phyloP scores from a whole-genome alignment of 164 flowering plant genomes.

The Saururus chinensis region DNA sequence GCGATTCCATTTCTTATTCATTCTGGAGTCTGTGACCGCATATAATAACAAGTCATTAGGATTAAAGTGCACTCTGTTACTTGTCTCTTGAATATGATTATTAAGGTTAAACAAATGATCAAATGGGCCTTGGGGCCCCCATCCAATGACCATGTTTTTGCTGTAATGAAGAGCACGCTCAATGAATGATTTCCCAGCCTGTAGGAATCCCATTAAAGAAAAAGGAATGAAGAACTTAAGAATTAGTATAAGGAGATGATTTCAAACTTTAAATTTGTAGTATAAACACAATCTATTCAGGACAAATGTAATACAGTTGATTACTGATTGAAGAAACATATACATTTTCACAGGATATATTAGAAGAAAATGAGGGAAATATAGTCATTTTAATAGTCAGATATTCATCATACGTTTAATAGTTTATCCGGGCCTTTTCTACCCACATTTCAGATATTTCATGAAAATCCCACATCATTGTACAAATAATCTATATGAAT shows the following conservation, averaged over 20 bases:
- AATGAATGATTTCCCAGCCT: constrained; percentile 77
- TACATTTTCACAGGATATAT: too few relatives aligned
- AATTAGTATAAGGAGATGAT: background rate
- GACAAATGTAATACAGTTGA: too few relatives aligned
- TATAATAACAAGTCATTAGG: constrained; percentile 63
- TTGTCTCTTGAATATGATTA: constrained; percentile 9
- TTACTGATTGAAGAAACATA: too few relatives aligned
- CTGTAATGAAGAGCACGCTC: constrained; percentile 72
- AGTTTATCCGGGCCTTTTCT: too few relatives aligned
- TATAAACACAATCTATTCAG: too few relatives aligned
- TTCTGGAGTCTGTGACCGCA: constrained; percentile 83
- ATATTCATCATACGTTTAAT: too few relatives aligned
- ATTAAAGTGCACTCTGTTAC: constrained; percentile 24
- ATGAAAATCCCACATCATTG: too few relatives aligned
- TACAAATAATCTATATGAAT: too few relatives aligned
- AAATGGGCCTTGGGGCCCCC: constrained; percentile 85
- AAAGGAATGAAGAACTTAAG: background rate
- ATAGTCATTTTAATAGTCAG: too few relatives aligned
- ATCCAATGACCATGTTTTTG: constrained; percentile 71
- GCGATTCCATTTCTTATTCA: constrained; percentile 81
- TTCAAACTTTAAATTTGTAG: too few relatives aligned
- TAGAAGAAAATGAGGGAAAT: too few relatives aligned
- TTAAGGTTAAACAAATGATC: constrained; percentile 68
- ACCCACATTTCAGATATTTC: too few relatives aligned
- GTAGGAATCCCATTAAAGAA: constrained; percentile 10